Evolutionary conservation across 2,329 filamentous ascomycete genomes (phyloP), one percentile per base, ranked within the genome.

Genomic region (Aurifilum marmelostoma): DNA sequence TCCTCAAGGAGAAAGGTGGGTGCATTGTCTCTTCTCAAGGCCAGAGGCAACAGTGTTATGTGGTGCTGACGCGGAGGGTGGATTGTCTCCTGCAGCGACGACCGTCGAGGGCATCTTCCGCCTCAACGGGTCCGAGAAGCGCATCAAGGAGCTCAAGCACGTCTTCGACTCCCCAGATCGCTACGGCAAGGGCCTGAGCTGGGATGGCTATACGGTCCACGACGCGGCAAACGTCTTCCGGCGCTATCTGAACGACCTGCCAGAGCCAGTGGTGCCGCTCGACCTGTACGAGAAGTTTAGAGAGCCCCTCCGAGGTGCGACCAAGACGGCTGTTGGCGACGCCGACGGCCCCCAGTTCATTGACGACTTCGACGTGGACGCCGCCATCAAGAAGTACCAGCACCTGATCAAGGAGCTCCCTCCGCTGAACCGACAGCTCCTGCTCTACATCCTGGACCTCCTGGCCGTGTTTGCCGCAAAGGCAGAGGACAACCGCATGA

Each of bases 401-500:
- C 87, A 88, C 73, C 86, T 98, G 60, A 99, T 99, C 77, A 97
- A 93, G 52, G 92, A 97, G 75, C 84, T 99, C 16, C 96, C 96
- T 12, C 93, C 95, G 1, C 83, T 99, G 43, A 98, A 99, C 78
- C 90, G 94, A 69, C 96, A 99, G 79, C 84, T 99, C 1, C 87
- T 99, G 18, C 88, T 99, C 29, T 99, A 99, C 78, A 97, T 99
- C 67, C 87, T 99, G 54, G 96, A 99, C 80, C 85, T 99, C 16
- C 88, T 99, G 32, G 96, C 96, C 1, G 96, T 99, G 21, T 99
- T 99, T 76, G 94, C 96, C 6, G 96, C 95, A 74, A 99, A 99
- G 81, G 92, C 95, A 0, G 95, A 98, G 73, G 88, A 97, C 76
- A 99, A 99, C 79, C 92, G 96, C 73, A 99, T 99, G 95, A 97